Conservation (phyloP, 192 early-diverging fungal species). For the Backusella psychrophila region DNA sequence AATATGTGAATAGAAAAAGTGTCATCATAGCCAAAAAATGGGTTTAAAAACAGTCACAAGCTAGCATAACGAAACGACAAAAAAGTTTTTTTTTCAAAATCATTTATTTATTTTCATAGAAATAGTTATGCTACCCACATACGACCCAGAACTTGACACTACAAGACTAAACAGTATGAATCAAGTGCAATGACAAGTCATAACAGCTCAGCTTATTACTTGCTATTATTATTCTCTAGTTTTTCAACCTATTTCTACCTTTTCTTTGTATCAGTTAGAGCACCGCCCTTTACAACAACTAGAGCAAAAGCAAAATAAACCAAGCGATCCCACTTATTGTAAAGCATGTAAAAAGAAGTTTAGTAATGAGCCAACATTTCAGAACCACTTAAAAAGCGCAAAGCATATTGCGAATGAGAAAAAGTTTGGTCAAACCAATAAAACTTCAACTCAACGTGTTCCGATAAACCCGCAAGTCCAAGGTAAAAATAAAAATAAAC, state of each 20-base stretch:
- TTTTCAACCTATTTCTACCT: background rate
- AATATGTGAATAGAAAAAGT: background rate
- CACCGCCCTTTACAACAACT: background rate
- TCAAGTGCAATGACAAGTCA: background rate
- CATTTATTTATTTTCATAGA: background rate
- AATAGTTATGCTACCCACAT: background rate
- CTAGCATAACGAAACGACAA: background rate
- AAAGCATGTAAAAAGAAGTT: constrained; percentile 49
- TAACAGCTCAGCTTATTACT: background rate
- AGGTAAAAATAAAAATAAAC: background rate
- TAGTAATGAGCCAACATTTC: constrained; percentile 43
- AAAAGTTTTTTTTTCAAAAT: background rate
- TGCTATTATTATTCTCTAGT: background rate
- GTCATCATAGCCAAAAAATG: too few relatives aligned
- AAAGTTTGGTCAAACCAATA: background rate
- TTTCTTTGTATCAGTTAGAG: background rate
- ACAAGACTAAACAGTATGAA: background rate
- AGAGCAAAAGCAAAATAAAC: background rate
- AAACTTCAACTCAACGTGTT: background rate
- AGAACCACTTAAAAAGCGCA: constrained; percentile 47
- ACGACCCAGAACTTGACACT: constrained; percentile 1
- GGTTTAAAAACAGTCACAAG: background rate
- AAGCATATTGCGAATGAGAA: constrained; percentile 50
- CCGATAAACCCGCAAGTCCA: constrained; percentile 3
- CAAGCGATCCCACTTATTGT: constrained; percentile 38